These are phyloP conservation scores for Polyporus tsugae DNA, from an alignment of 1,284 basidiomycete species.

Conservation along the genomic window DNA sequence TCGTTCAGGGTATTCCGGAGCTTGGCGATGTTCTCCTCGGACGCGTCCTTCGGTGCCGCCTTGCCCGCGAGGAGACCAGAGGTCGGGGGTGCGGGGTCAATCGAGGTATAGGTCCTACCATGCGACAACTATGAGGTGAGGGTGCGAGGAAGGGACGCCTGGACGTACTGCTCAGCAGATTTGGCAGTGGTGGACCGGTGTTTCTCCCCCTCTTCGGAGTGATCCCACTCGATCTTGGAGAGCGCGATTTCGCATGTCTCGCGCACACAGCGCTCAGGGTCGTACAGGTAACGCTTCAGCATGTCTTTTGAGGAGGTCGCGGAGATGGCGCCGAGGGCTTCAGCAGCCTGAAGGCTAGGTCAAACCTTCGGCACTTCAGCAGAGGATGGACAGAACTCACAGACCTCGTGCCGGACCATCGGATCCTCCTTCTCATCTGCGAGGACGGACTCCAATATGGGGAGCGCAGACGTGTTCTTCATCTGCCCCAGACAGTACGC, in stretches of 20 bases:
- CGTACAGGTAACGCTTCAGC: conserved; percentile 77
- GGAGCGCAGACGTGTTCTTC: conserved; percentile 77
- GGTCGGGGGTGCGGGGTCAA: conserved; percentile 93
- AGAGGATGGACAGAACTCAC: conserved; percentile 30
- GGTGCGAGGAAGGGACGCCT: conserved; percentile 1
- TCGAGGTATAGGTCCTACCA: conserved; percentile 81
- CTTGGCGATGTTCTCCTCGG: conserved; percentile 57
- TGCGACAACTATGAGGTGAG: not conserved
- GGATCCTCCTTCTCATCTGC: conserved; percentile 80
- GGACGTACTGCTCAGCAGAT: conserved; percentile 44
- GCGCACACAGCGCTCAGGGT: conserved; percentile 83
- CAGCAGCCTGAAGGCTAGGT: conserved; percentile 76
- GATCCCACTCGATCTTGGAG: conserved; percentile 94
- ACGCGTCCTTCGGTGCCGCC: conserved; percentile 56
- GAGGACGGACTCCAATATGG: conserved; percentile 83
- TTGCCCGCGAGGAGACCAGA: conserved; percentile 65
- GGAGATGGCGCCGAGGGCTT: conserved; percentile 97
- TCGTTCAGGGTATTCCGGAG: conserved; percentile 78
- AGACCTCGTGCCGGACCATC: conserved; percentile 97
- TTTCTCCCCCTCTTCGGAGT: conserved; percentile 73
- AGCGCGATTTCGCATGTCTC: conserved; percentile 99
- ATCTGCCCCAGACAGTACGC: conserved; percentile 98
- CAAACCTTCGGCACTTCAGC: not conserved
- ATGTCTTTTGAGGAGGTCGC: conserved; percentile 72
- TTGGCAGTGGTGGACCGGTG: conserved; percentile 48